Evolutionary conservation across 2,329 filamentous ascomycete species (phyloP).

Genomic region (Aspergillus ustus): DNA sequence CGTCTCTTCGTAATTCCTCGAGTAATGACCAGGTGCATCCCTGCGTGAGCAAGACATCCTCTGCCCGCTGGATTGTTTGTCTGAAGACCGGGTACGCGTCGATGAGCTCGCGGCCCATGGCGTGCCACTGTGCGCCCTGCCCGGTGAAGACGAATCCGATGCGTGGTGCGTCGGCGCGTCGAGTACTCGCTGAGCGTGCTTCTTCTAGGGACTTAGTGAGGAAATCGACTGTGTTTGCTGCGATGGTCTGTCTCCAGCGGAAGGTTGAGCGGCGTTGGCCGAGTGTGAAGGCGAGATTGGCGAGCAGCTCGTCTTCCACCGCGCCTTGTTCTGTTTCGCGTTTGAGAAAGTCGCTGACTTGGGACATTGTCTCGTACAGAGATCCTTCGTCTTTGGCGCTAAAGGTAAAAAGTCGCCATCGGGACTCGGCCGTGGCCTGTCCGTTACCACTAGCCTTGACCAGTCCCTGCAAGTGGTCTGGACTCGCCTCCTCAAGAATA

Average conservation of each 20-base stretch:
- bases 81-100: constrained; percentile 25
- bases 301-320: background rate
- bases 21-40: background rate
- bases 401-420: background rate
- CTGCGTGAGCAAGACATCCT: constrained; percentile 21
- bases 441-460: background rate
- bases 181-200: no score
- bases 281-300: constrained; percentile 11
- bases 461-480: no score
- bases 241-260: background rate
- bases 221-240: no score
- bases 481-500: constrained; percentile 2
- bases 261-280: constrained; percentile 4
- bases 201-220: no score
- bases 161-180: background rate
- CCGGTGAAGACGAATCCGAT: constrained; percentile 39
- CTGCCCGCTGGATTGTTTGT: constrained; percentile 19
- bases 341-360: background rate
- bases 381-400: background rate
- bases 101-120: constrained; percentile 38
- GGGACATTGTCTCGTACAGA: background rate
- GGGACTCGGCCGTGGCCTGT: background rate
- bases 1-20: background rate
- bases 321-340: background rate
- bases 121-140: constrained; percentile 40